A percentile compares a stretch with the other conserved stretches of the same genome.
Evolutionary conservation across 352 stramenopile genomes (phyloP).

Genomic region (Phytophthora brassicae): DNA sequence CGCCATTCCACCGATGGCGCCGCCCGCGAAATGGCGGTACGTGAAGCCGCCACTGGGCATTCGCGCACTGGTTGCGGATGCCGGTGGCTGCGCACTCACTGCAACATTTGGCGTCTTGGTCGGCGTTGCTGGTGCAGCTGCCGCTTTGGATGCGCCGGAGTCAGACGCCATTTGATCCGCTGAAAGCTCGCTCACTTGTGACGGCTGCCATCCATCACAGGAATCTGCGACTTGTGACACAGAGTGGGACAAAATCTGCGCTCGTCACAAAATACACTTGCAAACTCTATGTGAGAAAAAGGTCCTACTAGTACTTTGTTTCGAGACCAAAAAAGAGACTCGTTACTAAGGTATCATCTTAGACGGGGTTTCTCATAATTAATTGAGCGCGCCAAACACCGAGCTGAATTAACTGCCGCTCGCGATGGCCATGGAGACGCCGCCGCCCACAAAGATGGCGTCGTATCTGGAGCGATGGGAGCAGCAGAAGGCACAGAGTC

Average conservation of each 20-base stretch:
- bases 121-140: neutral
- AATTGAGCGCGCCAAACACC: too few species aligned
- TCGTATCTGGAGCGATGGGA: constrained; percentile 57
- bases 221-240: constrained; percentile 32
- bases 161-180: constrained; percentile 18
- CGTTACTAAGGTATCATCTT: too few species aligned
- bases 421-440: constrained; percentile 30
- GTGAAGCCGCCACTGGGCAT: constrained; percentile 33
- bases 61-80: constrained; percentile 36
- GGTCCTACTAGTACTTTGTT: too few species aligned
- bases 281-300: constrained; percentile 26
- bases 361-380: neutral
- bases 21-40: constrained; percentile 72
- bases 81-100: constrained; percentile 13
- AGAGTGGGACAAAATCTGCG: neutral
- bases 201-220: constrained; percentile 31
- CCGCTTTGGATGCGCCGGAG: neutral
- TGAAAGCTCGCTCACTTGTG: constrained; percentile 20
- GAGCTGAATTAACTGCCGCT: constrained; percentile 9
- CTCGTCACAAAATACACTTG: constrained; percentile 8
- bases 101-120: constrained; percentile 1
- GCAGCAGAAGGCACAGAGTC: constrained; percentile 47
- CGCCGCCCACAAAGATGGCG: constrained; percentile 34
- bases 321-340: too few species aligned
- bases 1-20: constrained; percentile 80